phyloP scores from a whole-genome alignment of 441 rosid species.

The Gossypium davidsonii region DNA sequence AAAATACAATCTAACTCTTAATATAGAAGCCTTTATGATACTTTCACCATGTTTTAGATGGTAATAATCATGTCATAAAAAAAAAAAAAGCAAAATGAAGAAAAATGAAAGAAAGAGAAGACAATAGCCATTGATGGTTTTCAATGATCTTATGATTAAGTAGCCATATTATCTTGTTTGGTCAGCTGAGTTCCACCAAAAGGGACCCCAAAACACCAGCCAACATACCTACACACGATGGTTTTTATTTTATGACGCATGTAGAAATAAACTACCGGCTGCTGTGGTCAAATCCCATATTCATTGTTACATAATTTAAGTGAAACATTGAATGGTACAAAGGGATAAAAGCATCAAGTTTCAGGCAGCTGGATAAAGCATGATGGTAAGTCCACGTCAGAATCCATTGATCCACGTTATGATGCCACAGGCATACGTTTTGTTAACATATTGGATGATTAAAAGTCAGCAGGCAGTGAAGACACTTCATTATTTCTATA shows the following conservation, averaged over 20 bases:
- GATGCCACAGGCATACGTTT: neutral
- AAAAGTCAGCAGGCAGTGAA: neutral
- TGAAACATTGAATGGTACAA: neutral
- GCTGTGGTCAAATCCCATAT: neutral
- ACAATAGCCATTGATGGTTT: neutral
- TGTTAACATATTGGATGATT: neutral
- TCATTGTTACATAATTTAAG: neutral
- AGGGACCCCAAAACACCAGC: neutral
- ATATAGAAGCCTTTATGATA: rapidly evolving
- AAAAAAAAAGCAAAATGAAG: too few species aligned
- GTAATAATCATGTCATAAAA: too few species aligned
- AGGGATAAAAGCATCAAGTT: neutral
- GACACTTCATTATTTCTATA: neutral
- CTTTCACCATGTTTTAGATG: too few species aligned
- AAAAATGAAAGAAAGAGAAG: too few species aligned
- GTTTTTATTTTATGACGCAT: neutral
- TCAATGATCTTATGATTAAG: neutral
- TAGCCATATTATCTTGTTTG: neutral
- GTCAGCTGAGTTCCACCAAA: neutral
- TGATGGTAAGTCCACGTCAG: neutral
- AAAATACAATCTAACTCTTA: too few species aligned
- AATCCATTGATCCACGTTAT: neutral
- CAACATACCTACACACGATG: neutral
- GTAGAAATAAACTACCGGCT: neutral
- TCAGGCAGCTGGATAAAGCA: neutral